These are phyloP conservation scores for Chondrostereum purpureum DNA, from an alignment of 1,284 basidiomycete species.

Conservation along the genomic window DNA sequence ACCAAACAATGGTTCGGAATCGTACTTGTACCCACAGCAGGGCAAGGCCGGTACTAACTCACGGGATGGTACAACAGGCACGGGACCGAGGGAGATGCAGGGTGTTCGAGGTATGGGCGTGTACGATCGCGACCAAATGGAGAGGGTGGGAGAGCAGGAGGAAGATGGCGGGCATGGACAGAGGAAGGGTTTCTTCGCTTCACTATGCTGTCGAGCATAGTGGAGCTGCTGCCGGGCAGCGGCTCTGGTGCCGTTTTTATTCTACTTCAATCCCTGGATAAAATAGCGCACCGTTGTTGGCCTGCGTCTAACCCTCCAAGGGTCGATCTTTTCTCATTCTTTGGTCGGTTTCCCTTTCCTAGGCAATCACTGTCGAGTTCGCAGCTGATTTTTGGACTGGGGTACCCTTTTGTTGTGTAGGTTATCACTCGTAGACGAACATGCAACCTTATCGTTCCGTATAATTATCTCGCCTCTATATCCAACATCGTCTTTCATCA, in stretches of 20 bases:
- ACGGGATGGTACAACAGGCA: slow-evolving; percentile 38
- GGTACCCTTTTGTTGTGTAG: not conserved
- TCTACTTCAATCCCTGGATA: not conserved
- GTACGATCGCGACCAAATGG: slow-evolving; percentile 53
- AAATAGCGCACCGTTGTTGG: not conserved
- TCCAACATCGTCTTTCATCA: no score
- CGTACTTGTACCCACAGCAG: slow-evolving; percentile 52
- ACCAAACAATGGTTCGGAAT: slow-evolving; percentile 48
- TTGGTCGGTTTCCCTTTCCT: not conserved
- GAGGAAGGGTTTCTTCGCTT: slow-evolving; percentile 39
- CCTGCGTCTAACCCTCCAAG: no score
- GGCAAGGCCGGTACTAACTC: slow-evolving; percentile 42
- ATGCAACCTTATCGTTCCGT: not conserved
- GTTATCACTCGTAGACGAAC: not conserved
- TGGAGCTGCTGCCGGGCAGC: slow-evolving; percentile 8
- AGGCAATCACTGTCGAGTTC: no score
- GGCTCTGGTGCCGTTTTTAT: slow-evolving; percentile 5
- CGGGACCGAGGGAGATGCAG: slow-evolving; percentile 20
- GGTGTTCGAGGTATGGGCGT: slow-evolving; percentile 42
- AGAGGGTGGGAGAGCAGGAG: slow-evolving; percentile 37
- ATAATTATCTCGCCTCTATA: no score
- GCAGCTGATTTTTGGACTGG: not conserved
- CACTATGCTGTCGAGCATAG: slow-evolving; percentile 44
- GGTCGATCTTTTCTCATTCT: not conserved
- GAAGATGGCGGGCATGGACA: slow-evolving; percentile 43